Evolutionary conservation across 2,329 filamentous ascomycete species (phyloP), one percentile per base, ranked within the genome.

Genomic region (Diaporthe caulivora): DNA sequence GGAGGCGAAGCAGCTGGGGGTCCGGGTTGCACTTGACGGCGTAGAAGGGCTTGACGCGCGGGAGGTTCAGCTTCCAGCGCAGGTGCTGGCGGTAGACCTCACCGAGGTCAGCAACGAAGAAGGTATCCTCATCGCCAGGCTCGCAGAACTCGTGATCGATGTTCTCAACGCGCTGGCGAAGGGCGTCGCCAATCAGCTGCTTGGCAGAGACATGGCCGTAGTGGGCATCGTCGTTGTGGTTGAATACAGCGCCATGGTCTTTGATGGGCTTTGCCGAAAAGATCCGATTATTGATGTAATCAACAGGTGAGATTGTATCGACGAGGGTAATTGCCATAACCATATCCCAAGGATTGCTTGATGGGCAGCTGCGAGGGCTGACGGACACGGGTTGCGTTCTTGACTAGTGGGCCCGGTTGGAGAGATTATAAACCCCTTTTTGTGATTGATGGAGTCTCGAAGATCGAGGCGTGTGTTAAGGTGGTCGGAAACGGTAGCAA

Each of bases 11-110:
- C 76, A 99, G 92, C 85, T 94, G 92, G 64, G 92, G 91, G 85
- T 99, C 96, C 37, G 96, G 95, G 89, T 99, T 99, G 87, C 97
- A 99, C 87, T 99, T 99, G 88, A 99, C 96, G 78, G 96, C 96
- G 86, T 98, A 99, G 81, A 98, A 98, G 54, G 97, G 97, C 86
- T 95, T 97, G 84, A 99, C 94, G 79, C 96, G 93, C 78, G 92
- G 91, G 81, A 99, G 87, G 82, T 97, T 96, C 88, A 92, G 91
- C 91, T 98, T 98, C 97, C 97, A 99, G 85, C 96, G 94, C 83
- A 98, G 87, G 81, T 98, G 96, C 91, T 99, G 97, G 85, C 97
- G 95, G 86, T 99, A 99, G 82, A 99, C 94, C 87, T 98, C 95
- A 85, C 97, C 97, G 80, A 99, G 92, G 87, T 99, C 97, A 80